Percentiles rank a stretch among this genome's conserved stretches.
phyloP scores from a whole-genome alignment of 257 asterid genomes.

The Solanum bulbocastanum region DNA sequence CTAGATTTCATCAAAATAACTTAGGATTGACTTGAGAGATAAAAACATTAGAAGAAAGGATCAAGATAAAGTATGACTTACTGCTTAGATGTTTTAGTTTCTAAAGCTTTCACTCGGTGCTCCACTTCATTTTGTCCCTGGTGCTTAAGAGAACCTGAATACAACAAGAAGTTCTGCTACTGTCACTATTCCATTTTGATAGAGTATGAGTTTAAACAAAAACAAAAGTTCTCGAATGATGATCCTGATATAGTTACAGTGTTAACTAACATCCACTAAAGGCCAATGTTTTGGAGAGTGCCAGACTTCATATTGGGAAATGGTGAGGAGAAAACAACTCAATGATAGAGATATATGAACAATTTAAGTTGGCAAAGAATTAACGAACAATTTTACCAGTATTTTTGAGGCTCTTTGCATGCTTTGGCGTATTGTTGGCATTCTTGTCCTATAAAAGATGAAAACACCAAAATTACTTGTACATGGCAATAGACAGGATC shows the following conservation, averaged over 20 bases:
- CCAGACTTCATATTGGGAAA: not conserved
- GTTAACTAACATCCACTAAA: not conserved
- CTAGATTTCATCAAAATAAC: too few relatives aligned
- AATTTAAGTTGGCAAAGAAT: not conserved
- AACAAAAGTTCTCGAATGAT: not conserved
- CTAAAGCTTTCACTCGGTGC: conserved; percentile 46
- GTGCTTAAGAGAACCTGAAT: conserved; percentile 70
- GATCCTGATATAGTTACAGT: not conserved
- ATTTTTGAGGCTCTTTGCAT: conserved; percentile 64
- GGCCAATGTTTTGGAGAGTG: not conserved
- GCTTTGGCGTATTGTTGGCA: conserved; percentile 42
- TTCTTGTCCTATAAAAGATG: conserved; percentile 52
- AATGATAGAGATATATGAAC: not conserved
- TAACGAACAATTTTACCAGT: conserved; percentile 38
- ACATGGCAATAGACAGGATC: not conserved
- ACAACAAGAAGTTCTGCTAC: not conserved
- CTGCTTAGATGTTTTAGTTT: conserved; percentile 66
- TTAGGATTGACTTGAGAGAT: too few relatives aligned
- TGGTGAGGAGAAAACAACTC: not conserved
- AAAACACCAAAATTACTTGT: not conserved
- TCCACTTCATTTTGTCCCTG: conserved; percentile 70
- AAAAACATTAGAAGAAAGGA: not conserved
- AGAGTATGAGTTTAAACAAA: not conserved
- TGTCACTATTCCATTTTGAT: not conserved
- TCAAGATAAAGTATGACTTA: conserved; percentile 17